A percentile compares a stretch with the other conserved stretches of the same genome.
These are phyloP conservation scores for Blastosporella zonata DNA, from an alignment of 1,284 basidiomycete species.

Conservation along the genomic window DNA sequence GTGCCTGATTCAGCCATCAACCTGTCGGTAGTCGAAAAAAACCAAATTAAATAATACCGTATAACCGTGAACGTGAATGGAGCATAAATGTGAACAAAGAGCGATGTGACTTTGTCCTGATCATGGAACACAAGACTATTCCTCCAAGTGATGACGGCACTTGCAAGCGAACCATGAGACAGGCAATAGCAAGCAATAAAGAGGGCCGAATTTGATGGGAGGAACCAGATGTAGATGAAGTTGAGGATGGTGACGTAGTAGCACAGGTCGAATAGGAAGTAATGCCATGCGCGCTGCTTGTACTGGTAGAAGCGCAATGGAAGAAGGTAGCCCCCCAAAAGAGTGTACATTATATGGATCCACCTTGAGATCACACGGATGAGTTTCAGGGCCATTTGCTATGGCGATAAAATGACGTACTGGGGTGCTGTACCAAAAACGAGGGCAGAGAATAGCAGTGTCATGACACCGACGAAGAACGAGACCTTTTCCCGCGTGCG, in stretches of 20 bases:
- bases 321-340: conserved; percentile 73
- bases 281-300: conserved; percentile 88
- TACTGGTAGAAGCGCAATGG: conserved; percentile 80
- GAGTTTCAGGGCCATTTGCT: conserved; percentile 5
- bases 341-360: conserved; percentile 77
- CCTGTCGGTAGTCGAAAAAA: neutral
- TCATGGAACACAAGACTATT: conserved; percentile 97
- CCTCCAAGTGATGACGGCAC: conserved; percentile 94
- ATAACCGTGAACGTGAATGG: conserved; percentile 88
- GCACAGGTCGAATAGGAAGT: conserved; percentile 92
- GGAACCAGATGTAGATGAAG: conserved; percentile 83
- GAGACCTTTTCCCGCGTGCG: conserved; percentile 88
- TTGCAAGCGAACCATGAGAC: conserved; percentile 85
- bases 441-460: conserved; percentile 78
- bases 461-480: conserved; percentile 91
- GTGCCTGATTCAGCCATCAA: conserved; percentile 49
- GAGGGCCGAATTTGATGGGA: conserved; percentile 69
- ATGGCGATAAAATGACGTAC: conserved; percentile 46
- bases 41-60: conserved; percentile 43
- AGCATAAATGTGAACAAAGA: conserved; percentile 90
- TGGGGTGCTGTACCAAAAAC: conserved; percentile 82
- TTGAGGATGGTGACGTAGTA: conserved; percentile 90
- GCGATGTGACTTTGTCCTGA: conserved; percentile 86
- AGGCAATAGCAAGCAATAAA: conserved; percentile 88
- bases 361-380: conserved; percentile 43